Conservation (phyloP, 495 filamentous ascomycete genomes). For the Pseudoneurospora amorphoporcata region DNA sequence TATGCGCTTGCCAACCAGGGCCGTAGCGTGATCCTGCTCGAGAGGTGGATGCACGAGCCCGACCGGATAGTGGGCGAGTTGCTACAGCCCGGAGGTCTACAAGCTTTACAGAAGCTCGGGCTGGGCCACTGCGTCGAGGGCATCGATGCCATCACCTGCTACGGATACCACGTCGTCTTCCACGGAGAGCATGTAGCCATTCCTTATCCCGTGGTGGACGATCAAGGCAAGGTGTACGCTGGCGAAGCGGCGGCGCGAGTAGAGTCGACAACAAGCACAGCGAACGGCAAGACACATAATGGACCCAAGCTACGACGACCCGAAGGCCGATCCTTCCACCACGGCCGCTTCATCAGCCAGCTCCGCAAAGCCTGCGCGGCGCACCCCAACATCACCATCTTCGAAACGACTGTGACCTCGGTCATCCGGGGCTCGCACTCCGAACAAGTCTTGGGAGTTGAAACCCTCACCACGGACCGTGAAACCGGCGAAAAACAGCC, state of each 20-base stretch:
- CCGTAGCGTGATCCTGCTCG: slow-evolving; percentile 82
- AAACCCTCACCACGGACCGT: slow-evolving; percentile 50
- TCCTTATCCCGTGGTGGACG: slow-evolving; percentile 50
- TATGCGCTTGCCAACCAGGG: slow-evolving; percentile 74
- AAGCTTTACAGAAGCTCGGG: slow-evolving; percentile 71
- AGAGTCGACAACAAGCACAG: slow-evolving; percentile 7
- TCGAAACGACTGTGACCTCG: slow-evolving; percentile 60
- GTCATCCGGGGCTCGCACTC: slow-evolving; percentile 49
- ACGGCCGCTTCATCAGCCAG: slow-evolving; percentile 73
- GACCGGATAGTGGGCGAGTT: slow-evolving; percentile 95
- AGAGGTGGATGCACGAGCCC: slow-evolving; percentile 82
- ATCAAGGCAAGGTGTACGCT: slow-evolving; percentile 13
- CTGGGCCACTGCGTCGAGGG: slow-evolving; percentile 72
- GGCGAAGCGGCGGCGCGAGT: background rate
- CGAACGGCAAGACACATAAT: slow-evolving; percentile 6
- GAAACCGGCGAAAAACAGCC: slow-evolving; percentile 44
- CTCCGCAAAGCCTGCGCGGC: slow-evolving; percentile 55
- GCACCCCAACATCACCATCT: slow-evolving; percentile 60
- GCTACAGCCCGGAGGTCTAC: slow-evolving; percentile 83
- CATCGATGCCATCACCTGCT: slow-evolving; percentile 73
- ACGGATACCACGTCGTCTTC: slow-evolving; percentile 84
- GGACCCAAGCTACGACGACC: slow-evolving; percentile 28
- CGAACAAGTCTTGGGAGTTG: slow-evolving; percentile 62
- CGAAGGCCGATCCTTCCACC: slow-evolving; percentile 67
- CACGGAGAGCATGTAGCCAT: slow-evolving; percentile 68